A percentile compares a stretch with the other conserved stretches of the same genome.
Evolutionary conservation across 345 rosid genomes (phyloP).

Genomic region (Eucalyptus paniculata): DNA sequence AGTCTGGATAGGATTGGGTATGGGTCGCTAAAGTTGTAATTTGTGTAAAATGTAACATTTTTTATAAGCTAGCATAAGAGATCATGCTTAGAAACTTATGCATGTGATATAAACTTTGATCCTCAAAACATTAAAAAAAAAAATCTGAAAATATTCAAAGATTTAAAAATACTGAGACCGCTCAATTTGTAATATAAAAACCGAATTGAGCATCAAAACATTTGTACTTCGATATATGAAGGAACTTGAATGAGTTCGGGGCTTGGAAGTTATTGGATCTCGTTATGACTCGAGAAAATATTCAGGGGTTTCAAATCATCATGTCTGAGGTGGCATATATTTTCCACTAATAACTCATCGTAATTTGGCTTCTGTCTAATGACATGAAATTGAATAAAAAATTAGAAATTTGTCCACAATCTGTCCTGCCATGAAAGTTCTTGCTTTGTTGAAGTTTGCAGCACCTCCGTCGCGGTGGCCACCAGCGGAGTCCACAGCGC

Average conservation of each 20-base stretch:
- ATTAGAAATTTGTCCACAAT: no score
- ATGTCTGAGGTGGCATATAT: no score
- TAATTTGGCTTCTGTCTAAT: fast-evolving
- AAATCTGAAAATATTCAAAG: no score
- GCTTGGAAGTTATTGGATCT: background rate
- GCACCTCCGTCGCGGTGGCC: fast-evolving
- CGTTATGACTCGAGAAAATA: background rate
- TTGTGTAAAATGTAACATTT: background rate
- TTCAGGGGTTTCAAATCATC: no score
- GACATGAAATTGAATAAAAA: no score
- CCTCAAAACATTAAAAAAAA: background rate
- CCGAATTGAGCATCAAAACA: fast-evolving
- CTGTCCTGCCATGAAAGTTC: no score
- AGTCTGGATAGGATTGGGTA: fast-evolving
- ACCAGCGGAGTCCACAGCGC: no score
- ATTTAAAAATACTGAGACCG: fast-evolving
- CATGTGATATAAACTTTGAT: no score
- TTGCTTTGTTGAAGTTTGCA: no score
- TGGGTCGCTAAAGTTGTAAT: background rate
- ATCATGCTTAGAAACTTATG: background rate
- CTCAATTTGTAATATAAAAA: no score
- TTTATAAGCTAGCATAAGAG: background rate
- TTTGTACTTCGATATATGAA: fast-evolving
- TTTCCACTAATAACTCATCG: no score
- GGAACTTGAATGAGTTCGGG: background rate